These are phyloP conservation scores for Staphylotrichum longicolle DNA, from an alignment of 495 filamentous ascomycete species.

Conservation along the genomic window DNA sequence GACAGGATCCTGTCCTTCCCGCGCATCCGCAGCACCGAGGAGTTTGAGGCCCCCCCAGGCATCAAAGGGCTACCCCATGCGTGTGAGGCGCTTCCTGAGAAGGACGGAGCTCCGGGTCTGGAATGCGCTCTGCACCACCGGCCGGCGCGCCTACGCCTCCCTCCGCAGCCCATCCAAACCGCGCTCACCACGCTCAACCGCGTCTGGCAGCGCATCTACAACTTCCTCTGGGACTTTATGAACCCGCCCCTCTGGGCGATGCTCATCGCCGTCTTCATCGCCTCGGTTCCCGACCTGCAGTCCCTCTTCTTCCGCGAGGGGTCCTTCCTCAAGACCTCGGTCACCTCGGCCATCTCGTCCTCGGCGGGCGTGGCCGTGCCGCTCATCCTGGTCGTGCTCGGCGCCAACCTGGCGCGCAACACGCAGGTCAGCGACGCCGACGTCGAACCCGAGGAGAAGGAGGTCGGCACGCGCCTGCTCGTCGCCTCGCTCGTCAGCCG, in stretches of 20 bases:
- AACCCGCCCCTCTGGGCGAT: slow-evolving; percentile 98
- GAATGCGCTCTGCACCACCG: slow-evolving; percentile 36
- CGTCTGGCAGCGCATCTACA: slow-evolving; percentile 52
- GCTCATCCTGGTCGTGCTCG: slow-evolving; percentile 92
- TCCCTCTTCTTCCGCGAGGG: slow-evolving; percentile 82
- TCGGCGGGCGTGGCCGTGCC: slow-evolving; percentile 91
- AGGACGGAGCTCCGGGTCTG: slow-evolving; percentile 32
- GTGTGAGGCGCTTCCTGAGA: slow-evolving; percentile 23
- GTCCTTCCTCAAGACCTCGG: slow-evolving; percentile 87
- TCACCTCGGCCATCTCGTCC: slow-evolving; percentile 81
- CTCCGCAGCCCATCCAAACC: slow-evolving; percentile 59
- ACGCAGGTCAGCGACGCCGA: slow-evolving; percentile 57
- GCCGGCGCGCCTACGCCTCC: slow-evolving; percentile 29
- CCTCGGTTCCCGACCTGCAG: slow-evolving; percentile 84
- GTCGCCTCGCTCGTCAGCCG: slow-evolving; percentile 81
- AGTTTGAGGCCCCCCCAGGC: slow-evolving; percentile 35
- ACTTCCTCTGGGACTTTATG: slow-evolving; percentile 87
- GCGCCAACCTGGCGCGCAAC: slow-evolving; percentile 83
- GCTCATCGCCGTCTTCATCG: slow-evolving; percentile 82
- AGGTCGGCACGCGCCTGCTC: slow-evolving; percentile 70
- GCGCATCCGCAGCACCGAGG: slow-evolving; percentile 37
- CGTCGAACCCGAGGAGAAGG: slow-evolving; percentile 62
- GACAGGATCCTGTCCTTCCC: slow-evolving; percentile 48
- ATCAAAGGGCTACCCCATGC: slow-evolving; percentile 34
- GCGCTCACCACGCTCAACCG: slow-evolving; percentile 44